phyloP scores from a whole-genome alignment of 108 stramenopile genomes.

The Skeletonema costatum region DNA sequence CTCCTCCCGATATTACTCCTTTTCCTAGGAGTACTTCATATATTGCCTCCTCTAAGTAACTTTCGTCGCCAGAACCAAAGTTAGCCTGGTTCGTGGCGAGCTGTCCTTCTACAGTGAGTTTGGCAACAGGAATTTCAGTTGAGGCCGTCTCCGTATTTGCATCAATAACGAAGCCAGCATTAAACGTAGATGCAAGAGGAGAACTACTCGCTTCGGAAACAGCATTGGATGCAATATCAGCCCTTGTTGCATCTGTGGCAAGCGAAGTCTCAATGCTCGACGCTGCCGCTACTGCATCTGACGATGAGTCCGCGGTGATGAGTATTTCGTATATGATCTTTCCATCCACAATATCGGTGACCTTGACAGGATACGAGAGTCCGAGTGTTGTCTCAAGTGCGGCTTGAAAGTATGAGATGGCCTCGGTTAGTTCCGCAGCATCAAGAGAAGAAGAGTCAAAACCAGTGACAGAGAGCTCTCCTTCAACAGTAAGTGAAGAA shows the following conservation, averaged over 20 bases:
- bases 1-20: neutral
- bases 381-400: neutral
- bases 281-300: neutral
- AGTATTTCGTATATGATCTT: neutral
- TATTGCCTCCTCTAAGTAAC: neutral
- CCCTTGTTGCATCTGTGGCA: neutral
- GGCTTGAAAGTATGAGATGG: slow-evolving; percentile 7
- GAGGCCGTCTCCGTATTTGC: neutral
- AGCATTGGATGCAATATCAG: neutral
- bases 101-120: neutral
- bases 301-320: neutral
- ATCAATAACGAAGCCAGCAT: neutral
- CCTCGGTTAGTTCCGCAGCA: neutral
- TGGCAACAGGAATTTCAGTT: neutral
- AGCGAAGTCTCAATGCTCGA: neutral
- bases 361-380: neutral
- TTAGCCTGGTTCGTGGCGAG: neutral
- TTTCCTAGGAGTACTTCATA: neutral
- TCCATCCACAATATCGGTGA: neutral
- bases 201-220: neutral
- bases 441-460: neutral
- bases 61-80: neutral
- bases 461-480: slow-evolving; percentile 16
- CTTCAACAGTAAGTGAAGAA: slow-evolving; percentile 6
- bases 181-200: neutral